Evolutionary conservation across 164 flowering plant species (phyloP).

Genomic region (Litsea cubeba): DNA sequence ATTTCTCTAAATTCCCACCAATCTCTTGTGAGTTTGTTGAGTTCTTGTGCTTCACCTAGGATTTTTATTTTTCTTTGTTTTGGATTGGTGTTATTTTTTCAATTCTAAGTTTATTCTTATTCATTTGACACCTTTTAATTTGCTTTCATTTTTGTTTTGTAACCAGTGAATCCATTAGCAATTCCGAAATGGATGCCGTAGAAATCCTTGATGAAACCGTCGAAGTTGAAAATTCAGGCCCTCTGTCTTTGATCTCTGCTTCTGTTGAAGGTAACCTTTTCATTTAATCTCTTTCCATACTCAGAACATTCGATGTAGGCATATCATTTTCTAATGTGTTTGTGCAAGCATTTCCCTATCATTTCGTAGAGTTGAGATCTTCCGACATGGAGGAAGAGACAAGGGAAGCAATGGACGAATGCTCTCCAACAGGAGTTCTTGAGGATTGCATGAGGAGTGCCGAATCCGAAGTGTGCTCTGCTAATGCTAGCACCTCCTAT

Average conservation of each 20-base stretch:
- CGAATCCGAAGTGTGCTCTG: slow-evolving; percentile 24
- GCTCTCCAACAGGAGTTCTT: slow-evolving; percentile 55
- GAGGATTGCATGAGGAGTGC: slow-evolving; percentile 41
- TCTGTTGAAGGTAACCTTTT: slow-evolving; percentile 32
- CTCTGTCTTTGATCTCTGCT: slow-evolving; percentile 18
- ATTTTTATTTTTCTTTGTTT: slow-evolving; percentile 16
- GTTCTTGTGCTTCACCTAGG: neutral
- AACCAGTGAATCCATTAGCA: slow-evolving; percentile 7
- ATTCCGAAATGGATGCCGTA: slow-evolving; percentile 1
- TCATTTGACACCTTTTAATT: neutral
- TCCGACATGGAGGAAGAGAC: slow-evolving; percentile 26
- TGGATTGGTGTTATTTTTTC: slow-evolving; percentile 18
- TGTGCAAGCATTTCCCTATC: slow-evolving; percentile 9
- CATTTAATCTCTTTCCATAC: neutral
- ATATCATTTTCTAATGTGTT: neutral
- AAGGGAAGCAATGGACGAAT: slow-evolving; percentile 1
- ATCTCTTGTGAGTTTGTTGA: too few species aligned
- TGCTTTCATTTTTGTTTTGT: neutral
- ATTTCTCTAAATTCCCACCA: neutral
- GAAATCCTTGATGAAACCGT: slow-evolving; percentile 6
- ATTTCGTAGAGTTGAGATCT: slow-evolving; percentile 15
- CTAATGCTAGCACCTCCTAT: slow-evolving; percentile 46
- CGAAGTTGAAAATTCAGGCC: slow-evolving; percentile 4
- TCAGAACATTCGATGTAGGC: neutral
- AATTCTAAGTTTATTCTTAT: slow-evolving; percentile 49